phyloP scores from a whole-genome alignment of 129 eudicot species.

The Erigeron canadensis region DNA sequence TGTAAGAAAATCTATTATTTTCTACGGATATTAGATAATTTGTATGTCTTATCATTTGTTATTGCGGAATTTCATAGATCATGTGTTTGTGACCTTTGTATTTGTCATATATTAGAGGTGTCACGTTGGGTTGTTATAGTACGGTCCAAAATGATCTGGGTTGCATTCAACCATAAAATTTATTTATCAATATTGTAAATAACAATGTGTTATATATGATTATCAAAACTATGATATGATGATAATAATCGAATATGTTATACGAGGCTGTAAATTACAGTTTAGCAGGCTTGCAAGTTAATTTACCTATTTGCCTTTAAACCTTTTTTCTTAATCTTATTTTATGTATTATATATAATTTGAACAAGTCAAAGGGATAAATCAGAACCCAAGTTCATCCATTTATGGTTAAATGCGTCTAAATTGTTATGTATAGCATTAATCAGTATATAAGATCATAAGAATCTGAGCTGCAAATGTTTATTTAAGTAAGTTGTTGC shows the following conservation, averaged over 20 bases:
- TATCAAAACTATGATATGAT: no score
- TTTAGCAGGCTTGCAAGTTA: no score
- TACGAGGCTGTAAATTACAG: no score
- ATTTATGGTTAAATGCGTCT: neutral
- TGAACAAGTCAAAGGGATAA: no score
- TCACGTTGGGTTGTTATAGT: neutral
- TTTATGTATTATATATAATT: no score
- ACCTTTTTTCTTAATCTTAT: no score
- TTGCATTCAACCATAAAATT: no score
- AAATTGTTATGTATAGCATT: neutral
- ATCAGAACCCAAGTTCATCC: neutral
- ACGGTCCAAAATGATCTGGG: neutral
- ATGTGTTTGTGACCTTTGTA: neutral
- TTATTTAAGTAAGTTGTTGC: neutral
- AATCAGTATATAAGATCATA: neutral
- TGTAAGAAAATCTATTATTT: neutral
- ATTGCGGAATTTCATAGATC: neutral
- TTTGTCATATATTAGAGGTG: neutral
- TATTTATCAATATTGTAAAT: no score
- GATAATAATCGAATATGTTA: no score
- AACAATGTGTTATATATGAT: no score
- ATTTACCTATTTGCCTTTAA: no score
- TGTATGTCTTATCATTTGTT: neutral
- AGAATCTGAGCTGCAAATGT: neutral
- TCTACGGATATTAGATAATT: neutral